phyloP scores from a whole-genome alignment of 306 rosid species.

The Aeschynomene evenia region DNA sequence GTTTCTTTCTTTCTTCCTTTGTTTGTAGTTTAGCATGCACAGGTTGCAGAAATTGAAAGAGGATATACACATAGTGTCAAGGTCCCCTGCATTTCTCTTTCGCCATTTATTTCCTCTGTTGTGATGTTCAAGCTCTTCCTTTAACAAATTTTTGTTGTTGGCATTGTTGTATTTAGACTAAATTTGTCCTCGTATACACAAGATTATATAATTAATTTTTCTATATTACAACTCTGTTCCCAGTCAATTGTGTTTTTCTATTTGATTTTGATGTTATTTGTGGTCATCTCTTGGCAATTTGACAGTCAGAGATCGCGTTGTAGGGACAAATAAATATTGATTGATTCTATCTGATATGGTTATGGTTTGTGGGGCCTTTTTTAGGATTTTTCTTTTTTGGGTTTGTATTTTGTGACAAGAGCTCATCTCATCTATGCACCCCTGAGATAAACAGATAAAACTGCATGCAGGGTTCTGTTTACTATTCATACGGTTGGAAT shows the following conservation, averaged over 20 bases:
- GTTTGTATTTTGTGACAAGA: neutral
- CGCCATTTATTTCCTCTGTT: conserved; percentile 21
- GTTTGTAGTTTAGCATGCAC: conserved; percentile 32
- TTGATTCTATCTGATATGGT: neutral
- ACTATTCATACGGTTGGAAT: neutral
- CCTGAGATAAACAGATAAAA: no score
- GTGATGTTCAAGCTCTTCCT: conserved; percentile 26
- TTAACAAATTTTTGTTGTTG: conserved; percentile 4
- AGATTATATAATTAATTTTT: no score
- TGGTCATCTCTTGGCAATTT: no score
- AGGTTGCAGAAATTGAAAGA: conserved; percentile 30
- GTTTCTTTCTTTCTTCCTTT: no score
- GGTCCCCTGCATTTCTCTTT: conserved; percentile 46
- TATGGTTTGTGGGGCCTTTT: neutral
- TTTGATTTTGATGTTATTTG: neutral
- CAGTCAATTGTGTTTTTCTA: neutral
- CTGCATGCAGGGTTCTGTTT: neutral
- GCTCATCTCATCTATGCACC: neutral
- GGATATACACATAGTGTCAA: neutral
- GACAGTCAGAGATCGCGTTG: neutral
- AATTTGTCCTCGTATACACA: neutral
- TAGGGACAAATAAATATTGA: neutral
- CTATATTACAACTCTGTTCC: no score
- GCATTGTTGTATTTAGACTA: conserved; percentile 20
- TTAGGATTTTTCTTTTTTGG: neutral